Percentiles rank a stretch among this genome's conserved stretches.
Conservation (phyloP, 208 protist genomes). For the Leishmania amazonensis region DNA sequence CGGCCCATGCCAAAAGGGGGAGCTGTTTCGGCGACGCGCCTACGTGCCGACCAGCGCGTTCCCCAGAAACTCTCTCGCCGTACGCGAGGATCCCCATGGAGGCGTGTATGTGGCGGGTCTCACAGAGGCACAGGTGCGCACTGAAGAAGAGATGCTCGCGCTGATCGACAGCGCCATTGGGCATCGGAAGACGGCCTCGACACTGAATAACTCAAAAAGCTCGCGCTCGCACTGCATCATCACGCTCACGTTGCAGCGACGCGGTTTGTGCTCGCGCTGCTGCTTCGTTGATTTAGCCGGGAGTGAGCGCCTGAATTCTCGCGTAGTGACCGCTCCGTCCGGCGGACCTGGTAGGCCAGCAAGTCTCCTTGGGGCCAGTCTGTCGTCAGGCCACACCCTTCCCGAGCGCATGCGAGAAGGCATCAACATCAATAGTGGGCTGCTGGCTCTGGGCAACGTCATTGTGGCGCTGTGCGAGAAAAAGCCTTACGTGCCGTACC, state of each 20-base stretch:
- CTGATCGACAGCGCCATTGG: constrained; percentile 84
- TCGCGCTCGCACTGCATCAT: constrained; percentile 94
- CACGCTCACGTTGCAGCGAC: constrained; percentile 78
- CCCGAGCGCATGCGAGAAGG: constrained; percentile 89
- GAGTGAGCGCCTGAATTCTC: constrained; percentile 89
- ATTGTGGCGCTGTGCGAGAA: constrained; percentile 90
- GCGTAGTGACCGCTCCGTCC: constrained; percentile 28
- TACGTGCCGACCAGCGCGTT: background rate
- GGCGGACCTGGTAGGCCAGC: background rate
- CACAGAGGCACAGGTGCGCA: constrained; percentile 60
- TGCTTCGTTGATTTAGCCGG: constrained; percentile 96
- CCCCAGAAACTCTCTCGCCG: constrained; percentile 35
- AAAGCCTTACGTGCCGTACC: constrained; percentile 92
- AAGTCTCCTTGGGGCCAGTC: constrained; percentile 13
- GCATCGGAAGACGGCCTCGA: constrained; percentile 91
- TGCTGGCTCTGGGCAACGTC: constrained; percentile 95
- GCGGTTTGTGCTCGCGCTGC: constrained; percentile 71
- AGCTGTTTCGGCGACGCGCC: constrained; percentile 4
- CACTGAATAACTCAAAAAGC: constrained; percentile 92
- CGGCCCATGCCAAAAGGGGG: background rate
- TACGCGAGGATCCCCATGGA: constrained; percentile 85
- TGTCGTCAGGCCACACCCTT: constrained; percentile 13
- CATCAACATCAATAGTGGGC: constrained; percentile 94
- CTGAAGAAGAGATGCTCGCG: constrained; percentile 66
- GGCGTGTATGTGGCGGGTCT: constrained; percentile 87